Conservation (phyloP, 257 asterid species). For the Dorcoceras hygrometricum region DNA sequence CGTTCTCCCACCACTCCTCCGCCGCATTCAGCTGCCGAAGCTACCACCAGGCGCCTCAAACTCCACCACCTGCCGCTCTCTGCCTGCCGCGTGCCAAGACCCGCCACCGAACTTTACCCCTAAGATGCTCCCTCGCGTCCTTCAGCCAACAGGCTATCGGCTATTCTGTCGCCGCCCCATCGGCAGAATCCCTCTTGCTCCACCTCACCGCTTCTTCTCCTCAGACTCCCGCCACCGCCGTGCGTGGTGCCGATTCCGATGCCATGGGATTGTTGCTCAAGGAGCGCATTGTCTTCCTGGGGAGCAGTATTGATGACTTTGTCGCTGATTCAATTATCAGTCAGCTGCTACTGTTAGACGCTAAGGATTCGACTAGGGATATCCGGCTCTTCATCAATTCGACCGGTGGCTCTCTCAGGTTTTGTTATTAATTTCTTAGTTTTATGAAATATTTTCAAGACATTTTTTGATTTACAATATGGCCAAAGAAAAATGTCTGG, state of each 20-base stretch:
- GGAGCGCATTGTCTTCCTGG: constrained; percentile 93
- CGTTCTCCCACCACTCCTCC: constrained; percentile 33
- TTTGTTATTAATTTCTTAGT: constrained; percentile 17
- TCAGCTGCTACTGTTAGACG: constrained; percentile 82
- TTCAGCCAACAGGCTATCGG: constrained; percentile 26
- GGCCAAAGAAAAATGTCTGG: background rate
- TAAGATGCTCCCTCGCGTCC: constrained; percentile 46
- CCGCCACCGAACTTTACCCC: constrained; percentile 21
- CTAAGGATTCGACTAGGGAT: constrained; percentile 78
- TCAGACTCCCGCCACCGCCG: constrained; percentile 59
- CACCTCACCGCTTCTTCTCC: constrained; percentile 39
- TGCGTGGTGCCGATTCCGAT: constrained; percentile 74
- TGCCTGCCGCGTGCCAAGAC: constrained; percentile 24
- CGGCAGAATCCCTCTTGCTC: constrained; percentile 37
- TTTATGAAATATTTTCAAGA: background rate
- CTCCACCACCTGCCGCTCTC: constrained; percentile 18
- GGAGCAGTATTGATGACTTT: constrained; percentile 68
- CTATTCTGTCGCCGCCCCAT: constrained; percentile 15
- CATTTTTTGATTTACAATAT: background rate
- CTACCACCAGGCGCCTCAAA: constrained; percentile 12
- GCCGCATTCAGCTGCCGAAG: constrained; percentile 29
- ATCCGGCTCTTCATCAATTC: constrained; percentile 87
- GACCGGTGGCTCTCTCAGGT: constrained; percentile 94
- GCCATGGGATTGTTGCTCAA: constrained; percentile 76
- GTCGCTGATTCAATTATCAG: constrained; percentile 86